Base-by-base conservation (phyloP, 768 basidiomycete species). In the Lactifluus piperatus region DNA sequence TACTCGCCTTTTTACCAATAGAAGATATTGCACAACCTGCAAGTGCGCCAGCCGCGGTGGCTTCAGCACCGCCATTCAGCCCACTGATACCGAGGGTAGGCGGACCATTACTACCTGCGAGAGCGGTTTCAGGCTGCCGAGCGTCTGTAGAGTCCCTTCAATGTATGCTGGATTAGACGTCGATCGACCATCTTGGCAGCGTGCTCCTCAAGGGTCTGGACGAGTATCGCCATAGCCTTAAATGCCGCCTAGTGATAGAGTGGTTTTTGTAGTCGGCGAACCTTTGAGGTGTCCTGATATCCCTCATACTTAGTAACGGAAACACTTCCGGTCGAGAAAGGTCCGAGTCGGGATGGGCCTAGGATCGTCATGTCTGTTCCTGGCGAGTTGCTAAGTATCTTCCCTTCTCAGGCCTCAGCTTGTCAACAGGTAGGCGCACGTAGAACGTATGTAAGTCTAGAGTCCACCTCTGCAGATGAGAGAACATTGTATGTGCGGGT, bases 181-280 rank as follows among this genome's bases (percentile, higher is more conserved):
- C 9, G n/a, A 10, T n/a, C n/a, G 53, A 93, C 94, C 94, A 99
- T 89, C 3, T 81, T 78, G 0, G 79, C 79, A 2, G 86, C 90
- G 65, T 97, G 80, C 8, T 75, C 79, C 68, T 97, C 92, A 29
- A 97, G 73, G 62, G 79, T 83, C 70, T 88, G 90, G 62, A 95
- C 76, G 67, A 97, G 94, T 49, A 95, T 74, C 44, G 91, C 90
- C 55, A 95, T 77, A 6, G 93, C 88, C 71, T 90, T 95, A 78
- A 95, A 97, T 2, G 91, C n/a, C n/a, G n/a, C 95, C 67, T 97
- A 95, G 71, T 97, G n/a, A n/a, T n/a, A n/a, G n/a, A n/a, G n/a
- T n/a, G n/a, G n/a, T n/a, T n/a, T n/a, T n/a, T n/a, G n/a, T n/a
- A n/a, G n/a, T n/a, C n/a, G n/a, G n/a, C n/a, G n/a, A n/a, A n/a